phyloP scores from a whole-genome alignment of 805 yeast genomes.

The Hanseniaspora valbyensis region DNA sequence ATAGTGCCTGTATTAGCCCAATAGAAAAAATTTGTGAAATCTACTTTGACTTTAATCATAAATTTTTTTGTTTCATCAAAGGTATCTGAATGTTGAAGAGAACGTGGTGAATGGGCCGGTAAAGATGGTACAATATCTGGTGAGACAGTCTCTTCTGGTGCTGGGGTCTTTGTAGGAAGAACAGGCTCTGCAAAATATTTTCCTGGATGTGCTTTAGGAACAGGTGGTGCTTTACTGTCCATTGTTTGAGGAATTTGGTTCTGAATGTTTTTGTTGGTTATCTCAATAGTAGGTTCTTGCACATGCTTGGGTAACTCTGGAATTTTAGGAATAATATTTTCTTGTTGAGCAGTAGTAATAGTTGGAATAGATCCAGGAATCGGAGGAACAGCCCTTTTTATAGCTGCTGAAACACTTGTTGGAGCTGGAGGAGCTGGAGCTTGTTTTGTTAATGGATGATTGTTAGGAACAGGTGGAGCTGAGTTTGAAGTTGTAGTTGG shows the following conservation, averaged over 20 bases:
- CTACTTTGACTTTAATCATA: neutral
- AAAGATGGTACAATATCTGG: slow-evolving; percentile 18
- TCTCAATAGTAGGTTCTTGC: neutral
- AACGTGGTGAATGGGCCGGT: slow-evolving; percentile 4
- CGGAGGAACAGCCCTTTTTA: slow-evolving; percentile 14
- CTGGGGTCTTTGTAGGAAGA: too few species aligned
- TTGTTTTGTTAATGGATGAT: too few species aligned
- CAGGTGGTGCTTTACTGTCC: slow-evolving; percentile 18
- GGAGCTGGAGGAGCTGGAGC: slow-evolving; percentile 7
- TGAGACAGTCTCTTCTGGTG: neutral
- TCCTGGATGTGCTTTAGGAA: slow-evolving; percentile 3
- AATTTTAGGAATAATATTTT: neutral
- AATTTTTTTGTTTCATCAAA: neutral
- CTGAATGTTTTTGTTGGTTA: neutral
- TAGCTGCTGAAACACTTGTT: slow-evolving; percentile 16
- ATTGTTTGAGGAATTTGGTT: slow-evolving; percentile 7
- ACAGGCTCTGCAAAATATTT: neutral
- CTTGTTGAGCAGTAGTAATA: slow-evolving; percentile 17
- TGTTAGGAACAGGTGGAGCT: too few species aligned
- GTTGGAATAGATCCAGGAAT: slow-evolving; percentile 19
- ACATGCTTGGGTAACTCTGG: slow-evolving; percentile 11
- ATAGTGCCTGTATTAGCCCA: neutral
- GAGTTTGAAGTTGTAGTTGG: slow-evolving; percentile 2
- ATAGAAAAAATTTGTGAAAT: neutral
- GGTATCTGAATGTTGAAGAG: neutral